Evolutionary conservation across 1,139 yeast genomes (phyloP), one percentile per base, ranked within the genome.

Genomic region (Trichomonascaceae sp.): DNA sequence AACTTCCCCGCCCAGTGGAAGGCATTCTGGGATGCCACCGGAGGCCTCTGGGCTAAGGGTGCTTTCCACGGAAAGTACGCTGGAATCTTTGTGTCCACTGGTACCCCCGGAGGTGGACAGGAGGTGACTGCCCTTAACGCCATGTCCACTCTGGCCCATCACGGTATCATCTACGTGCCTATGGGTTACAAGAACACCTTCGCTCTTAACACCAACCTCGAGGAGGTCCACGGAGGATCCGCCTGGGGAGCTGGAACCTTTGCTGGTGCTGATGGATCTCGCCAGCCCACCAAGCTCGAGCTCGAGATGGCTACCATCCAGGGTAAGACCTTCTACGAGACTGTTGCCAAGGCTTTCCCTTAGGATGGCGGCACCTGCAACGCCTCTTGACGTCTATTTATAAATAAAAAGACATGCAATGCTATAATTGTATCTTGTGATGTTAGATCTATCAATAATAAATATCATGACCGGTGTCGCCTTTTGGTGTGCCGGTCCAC

Each of bases 201-300:
- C 59, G 66, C 67, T 30, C 68, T 67, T 45, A 57, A 76, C 44
- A 58, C 80, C 38, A 67, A 69, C 59, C 56, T 79, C 40, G 67
- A 65, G 16, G 84, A 78, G 63, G 69, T 72, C 38, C 89, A 77
- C 55, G 93, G 93, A 55, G 78, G 78, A 45, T 75, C 87, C 36
- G 71, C 93, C 38, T 81, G 87, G 84, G 93, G 93, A 60, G 84
- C 93, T 35, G 92, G 92, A 52, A 63, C 81, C 38, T 67, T 67
- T 46, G 85, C 93, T 28, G 85, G 76, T 48, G 65, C 68, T 38
- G 87, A 77, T 49, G 93, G 93, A 47, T 74, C 84, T 16, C 75
- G 92, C 67, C 65, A 64, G 51, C 80, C 89, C 38, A 48, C 71
- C 40, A 70, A 64, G 36, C 61, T 76, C 43, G 93, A 81, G 62